A percentile compares a stretch with the other conserved stretches of the same genome.
Evolutionary conservation across 2,329 filamentous ascomycete species (phyloP).

Genomic region (Tympanopsis confertula): DNA sequence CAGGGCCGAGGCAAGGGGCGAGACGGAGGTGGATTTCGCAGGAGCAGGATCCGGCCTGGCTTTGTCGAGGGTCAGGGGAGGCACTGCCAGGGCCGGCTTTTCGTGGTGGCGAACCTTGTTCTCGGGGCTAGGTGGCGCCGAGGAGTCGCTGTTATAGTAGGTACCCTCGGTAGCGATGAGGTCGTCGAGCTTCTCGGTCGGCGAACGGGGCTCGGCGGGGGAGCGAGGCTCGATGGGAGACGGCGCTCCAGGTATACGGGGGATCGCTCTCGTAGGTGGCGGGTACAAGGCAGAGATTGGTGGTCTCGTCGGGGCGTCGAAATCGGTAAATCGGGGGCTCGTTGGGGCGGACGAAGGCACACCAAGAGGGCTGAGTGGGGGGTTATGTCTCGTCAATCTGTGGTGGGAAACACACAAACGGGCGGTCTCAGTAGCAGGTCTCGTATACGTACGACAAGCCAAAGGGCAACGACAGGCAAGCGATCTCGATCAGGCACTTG

Average conservation of each 20-base stretch:
- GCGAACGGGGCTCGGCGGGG: slow-evolving; percentile 11
- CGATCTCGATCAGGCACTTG: too few relatives aligned
- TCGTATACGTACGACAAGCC: too few relatives aligned
- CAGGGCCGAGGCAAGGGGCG: background rate
- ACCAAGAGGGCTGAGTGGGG: background rate
- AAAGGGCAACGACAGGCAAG: background rate
- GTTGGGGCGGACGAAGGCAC: background rate
- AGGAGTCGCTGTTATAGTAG: slow-evolving; percentile 9
- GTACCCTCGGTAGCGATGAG: slow-evolving; percentile 17
- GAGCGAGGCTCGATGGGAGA: background rate
- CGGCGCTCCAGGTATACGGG: background rate
- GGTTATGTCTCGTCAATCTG: background rate
- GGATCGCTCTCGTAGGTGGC: background rate
- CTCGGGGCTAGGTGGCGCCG: background rate
- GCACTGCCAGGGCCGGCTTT: background rate
- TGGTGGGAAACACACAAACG: background rate
- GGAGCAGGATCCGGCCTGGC: too few relatives aligned
- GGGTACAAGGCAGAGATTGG: background rate
- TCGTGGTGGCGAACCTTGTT: background rate
- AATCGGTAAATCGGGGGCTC: background rate
- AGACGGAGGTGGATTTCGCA: background rate
- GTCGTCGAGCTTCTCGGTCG: slow-evolving; percentile 19
- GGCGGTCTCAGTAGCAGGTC: background rate
- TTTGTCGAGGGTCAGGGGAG: too few relatives aligned
- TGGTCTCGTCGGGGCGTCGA: background rate